Conservation (phyloP, 2,329 filamentous ascomycete genomes). For the Ceratocystis huliohia region DNA sequence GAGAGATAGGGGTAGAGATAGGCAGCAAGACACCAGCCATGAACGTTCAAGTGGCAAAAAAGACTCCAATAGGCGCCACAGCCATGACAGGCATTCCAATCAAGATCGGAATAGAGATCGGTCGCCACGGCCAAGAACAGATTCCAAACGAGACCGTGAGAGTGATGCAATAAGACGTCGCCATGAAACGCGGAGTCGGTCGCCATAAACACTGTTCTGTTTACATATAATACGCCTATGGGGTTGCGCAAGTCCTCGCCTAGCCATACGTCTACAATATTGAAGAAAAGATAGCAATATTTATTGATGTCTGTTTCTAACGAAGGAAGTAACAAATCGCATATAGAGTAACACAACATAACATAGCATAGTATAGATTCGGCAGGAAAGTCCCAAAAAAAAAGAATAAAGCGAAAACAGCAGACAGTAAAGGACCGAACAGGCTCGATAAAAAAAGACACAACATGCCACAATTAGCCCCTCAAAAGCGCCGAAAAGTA, state of each 20-base stretch:
- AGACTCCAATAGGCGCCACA: constrained; percentile 25
- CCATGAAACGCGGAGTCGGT: constrained; percentile 18
- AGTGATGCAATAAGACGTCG: constrained; percentile 22
- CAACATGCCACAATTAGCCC: constrained; percentile 5
- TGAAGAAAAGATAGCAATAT: background rate
- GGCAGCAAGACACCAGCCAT: background rate
- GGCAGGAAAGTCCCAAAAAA: constrained; percentile 8
- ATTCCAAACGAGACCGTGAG: constrained; percentile 17
- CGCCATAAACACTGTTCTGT: background rate
- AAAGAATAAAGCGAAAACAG: background rate
- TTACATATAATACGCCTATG: background rate
- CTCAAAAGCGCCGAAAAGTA: background rate
- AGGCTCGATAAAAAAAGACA: constrained; percentile 12
- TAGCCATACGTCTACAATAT: background rate
- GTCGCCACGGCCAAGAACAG: constrained; percentile 20
- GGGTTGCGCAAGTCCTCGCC: background rate
- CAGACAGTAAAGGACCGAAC: background rate
- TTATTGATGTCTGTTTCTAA: background rate
- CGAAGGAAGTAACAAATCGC: constrained; percentile 6
- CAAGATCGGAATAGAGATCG: constrained; percentile 24
- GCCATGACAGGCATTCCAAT: constrained; percentile 22
- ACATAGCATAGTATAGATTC: constrained; percentile 11
- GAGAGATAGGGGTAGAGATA: background rate
- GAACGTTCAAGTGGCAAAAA: constrained; percentile 12
- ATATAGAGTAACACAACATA: background rate